These are phyloP conservation scores for Lepidium aucheri DNA, from an alignment of 345 rosid species.

Conservation along the genomic window DNA sequence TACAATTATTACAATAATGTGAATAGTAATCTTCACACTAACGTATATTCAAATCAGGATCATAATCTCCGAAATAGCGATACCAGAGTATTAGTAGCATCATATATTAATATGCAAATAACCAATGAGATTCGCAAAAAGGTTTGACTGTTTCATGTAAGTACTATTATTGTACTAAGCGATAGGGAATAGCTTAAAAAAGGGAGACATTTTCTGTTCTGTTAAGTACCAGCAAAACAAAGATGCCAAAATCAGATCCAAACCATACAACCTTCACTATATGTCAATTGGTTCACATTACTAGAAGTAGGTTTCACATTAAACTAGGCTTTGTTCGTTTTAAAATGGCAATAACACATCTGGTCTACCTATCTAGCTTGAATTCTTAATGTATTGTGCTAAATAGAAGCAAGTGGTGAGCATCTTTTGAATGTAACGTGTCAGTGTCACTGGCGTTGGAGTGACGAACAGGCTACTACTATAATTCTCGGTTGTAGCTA, in stretches of 20 bases:
- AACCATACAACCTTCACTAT: neutral
- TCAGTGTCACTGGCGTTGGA: no score
- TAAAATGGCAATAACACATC: no score
- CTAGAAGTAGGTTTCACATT: neutral
- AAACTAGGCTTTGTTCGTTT: no score
- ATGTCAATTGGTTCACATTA: slow-evolving; percentile 8
- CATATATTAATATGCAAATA: neutral
- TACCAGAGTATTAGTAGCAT: neutral
- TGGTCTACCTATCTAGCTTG: no score
- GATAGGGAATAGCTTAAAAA: neutral
- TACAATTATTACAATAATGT: neutral
- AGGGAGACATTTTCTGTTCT: slow-evolving; percentile 3
- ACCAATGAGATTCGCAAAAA: neutral
- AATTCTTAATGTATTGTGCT: no score
- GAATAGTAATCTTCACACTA: neutral
- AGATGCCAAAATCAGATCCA: neutral
- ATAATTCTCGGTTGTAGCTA: no score
- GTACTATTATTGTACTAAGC: neutral
- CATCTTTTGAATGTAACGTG: no score
- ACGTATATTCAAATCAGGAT: neutral
- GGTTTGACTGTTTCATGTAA: neutral
- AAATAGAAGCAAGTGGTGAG: no score
- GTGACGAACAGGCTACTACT: no score
- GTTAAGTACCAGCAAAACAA: neutral
- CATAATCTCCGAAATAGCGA: neutral